Evolutionary conservation across 257 asterid species (phyloP).

Genomic region (Sherardia arvensis): DNA sequence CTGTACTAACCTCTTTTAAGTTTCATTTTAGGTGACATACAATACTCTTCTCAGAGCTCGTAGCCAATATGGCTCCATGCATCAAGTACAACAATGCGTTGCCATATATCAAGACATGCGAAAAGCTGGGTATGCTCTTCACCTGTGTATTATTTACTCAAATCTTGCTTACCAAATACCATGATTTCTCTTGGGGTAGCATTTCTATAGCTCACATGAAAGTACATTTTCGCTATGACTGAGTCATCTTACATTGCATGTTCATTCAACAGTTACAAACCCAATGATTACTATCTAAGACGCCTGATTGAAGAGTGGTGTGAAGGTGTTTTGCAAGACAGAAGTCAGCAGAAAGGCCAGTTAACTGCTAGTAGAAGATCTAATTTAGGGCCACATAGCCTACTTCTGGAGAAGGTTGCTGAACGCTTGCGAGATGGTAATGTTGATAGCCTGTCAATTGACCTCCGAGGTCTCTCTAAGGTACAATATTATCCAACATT

Average conservation of each 20-base stretch:
- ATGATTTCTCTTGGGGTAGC: not conserved
- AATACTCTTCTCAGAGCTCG: slow-evolving; percentile 87
- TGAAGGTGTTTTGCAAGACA: slow-evolving; percentile 73
- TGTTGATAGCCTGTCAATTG: slow-evolving; percentile 54
- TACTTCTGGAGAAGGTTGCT: slow-evolving; percentile 79
- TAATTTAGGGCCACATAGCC: slow-evolving; percentile 41
- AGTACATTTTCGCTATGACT: not conserved
- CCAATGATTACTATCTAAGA: slow-evolving; percentile 81
- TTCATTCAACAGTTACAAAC: slow-evolving; percentile 52
- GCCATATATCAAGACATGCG: slow-evolving; percentile 87
- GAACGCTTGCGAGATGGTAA: slow-evolving; percentile 65
- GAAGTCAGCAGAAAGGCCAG: slow-evolving; percentile 18
- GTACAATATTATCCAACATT: slow-evolving; percentile 17
- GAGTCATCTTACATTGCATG: not conserved
- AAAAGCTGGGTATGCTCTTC: slow-evolving; percentile 66
- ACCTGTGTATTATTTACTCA: slow-evolving; percentile 1
- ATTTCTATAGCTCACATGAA: not conserved
- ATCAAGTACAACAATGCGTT: slow-evolving; percentile 80
- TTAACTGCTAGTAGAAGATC: slow-evolving; percentile 20
- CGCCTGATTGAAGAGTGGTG: slow-evolving; percentile 96
- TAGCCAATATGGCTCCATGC: slow-evolving; percentile 62
- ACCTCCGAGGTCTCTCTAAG: slow-evolving; percentile 83
- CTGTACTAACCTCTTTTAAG: slow-evolving; percentile 9
- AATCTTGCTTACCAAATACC: not conserved
- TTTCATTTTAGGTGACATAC: slow-evolving; percentile 66